These are phyloP conservation scores for Phytophthora palmivora DNA, from an alignment of 352 stramenopile species.

Conservation along the genomic window DNA sequence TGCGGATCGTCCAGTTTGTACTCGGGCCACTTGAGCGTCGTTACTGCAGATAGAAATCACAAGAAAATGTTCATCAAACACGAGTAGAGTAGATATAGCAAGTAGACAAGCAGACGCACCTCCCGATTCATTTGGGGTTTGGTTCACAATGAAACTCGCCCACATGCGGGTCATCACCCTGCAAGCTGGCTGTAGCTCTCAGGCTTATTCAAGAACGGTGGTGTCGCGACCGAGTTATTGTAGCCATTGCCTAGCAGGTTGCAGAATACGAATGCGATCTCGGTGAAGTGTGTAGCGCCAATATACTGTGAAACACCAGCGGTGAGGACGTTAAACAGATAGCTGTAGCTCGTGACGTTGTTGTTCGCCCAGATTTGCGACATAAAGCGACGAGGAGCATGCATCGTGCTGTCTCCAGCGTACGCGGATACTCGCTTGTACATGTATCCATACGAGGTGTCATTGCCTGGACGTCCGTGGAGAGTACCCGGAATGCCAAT, in stretches of 20 bases:
- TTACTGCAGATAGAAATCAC: constrained; percentile 5
- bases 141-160: constrained; percentile 32
- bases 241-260: constrained; percentile 40
- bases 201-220: constrained; percentile 31
- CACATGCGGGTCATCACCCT: constrained; percentile 33
- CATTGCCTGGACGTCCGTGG: constrained; percentile 14
- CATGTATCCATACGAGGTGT: constrained; percentile 14
- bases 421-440: constrained; percentile 33
- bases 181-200: constrained; percentile 21
- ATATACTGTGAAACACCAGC: constrained; percentile 17
- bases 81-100: background rate
- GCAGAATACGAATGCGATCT: constrained; percentile 43
- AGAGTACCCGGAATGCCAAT: constrained; percentile 28
- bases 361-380: constrained; percentile 33
- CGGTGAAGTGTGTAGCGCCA: constrained; percentile 30
- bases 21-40: constrained; percentile 33
- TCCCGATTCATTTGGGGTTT: constrained; percentile 10
- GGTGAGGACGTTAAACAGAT: constrained; percentile 35
- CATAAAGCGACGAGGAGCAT: constrained; percentile 32
- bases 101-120: constrained; percentile 1
- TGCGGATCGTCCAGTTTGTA: constrained; percentile 28
- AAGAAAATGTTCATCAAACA: background rate
- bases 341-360: constrained; percentile 37
- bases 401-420: constrained; percentile 26
- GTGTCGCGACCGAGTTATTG: constrained; percentile 27